Base-by-base conservation (phyloP, 192 early-diverging fungal species). In the Jimgerdemannia flammicorona region DNA sequence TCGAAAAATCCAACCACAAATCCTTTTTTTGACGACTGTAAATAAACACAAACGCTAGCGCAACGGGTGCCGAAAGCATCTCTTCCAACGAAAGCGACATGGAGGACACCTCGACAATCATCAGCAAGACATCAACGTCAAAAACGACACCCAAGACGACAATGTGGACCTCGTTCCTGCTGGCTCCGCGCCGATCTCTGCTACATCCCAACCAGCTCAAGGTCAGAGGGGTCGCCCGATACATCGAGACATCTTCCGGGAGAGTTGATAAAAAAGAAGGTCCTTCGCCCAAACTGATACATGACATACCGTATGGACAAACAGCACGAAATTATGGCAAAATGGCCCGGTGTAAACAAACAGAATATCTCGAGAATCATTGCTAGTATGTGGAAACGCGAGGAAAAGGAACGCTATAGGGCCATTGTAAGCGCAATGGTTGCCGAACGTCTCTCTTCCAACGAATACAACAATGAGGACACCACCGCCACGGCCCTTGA, bases 251-350 rank as follows among this genome's bases (percentile, higher is more conserved):
- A 14, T 68, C 67, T 19, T 18, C 0, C 67, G 7, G 67, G 9
- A 68, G 67, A 68, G 8, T 68, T 19, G 19, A 68, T 19, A 18
- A 68, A 41, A 68, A 68, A 68, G 67, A 68, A 68, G 18, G 18
- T 68, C 9, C 67, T 2, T 4, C 19, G 67, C 63, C 91, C 91
- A 43, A 85, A 84, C 69, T 91, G 88, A 64, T 92, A 91, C 64
- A 87, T 92, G 84, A 78, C 86, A 8, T 92, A 86, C 77, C 87
- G 91, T 71, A 81, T 88, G 69, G 84, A 91, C 44, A 84, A 91
- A 67, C 80, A 88, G 69, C 84, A 82, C 14, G 84, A 86, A 74
- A 83, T 91, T 17, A 77, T 89, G 63, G 79, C 75, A 4, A 73
- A 87, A 11, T 81, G 84, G 63, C 74, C 84, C 17, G 77, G 71